Evolutionary conservation across 2,329 filamentous ascomycete species (phyloP).

Genomic region (Ceratocystis smalleyi): DNA sequence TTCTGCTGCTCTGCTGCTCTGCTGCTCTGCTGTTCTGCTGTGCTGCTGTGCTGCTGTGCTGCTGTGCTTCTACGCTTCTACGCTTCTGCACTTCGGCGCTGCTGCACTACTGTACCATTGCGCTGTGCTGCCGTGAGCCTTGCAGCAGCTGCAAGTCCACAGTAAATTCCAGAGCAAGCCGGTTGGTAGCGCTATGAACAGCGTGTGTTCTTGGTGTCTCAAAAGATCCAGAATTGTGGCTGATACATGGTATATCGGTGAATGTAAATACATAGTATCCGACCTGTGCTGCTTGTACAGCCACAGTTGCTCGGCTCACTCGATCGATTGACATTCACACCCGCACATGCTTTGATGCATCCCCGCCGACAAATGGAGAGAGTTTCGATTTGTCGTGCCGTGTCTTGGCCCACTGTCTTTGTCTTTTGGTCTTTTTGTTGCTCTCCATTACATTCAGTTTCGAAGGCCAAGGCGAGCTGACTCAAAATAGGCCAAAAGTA

Average conservation of each 20-base stretch:
- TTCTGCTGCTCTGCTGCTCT: too few relatives aligned
- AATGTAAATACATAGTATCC: background rate
- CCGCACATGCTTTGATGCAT: background rate
- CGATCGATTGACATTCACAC: background rate
- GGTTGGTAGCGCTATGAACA: background rate
- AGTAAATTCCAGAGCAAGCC: background rate
- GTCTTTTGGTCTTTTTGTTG: too few relatives aligned
- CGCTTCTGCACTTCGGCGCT: too few relatives aligned
- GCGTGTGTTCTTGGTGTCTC: conserved; percentile 4
- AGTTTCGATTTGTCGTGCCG: background rate
- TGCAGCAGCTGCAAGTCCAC: background rate
- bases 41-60: too few relatives aligned
- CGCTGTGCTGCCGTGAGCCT: too few relatives aligned
- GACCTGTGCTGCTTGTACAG: conserved; percentile 1
- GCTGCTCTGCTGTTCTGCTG: too few relatives aligned
- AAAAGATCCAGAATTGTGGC: conserved; percentile 7
- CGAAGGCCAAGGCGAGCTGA: too few relatives aligned
- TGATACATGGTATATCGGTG: conserved; percentile 2
- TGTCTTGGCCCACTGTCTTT: background rate
- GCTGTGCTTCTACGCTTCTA: too few relatives aligned
- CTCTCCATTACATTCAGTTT: background rate
- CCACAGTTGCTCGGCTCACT: conserved; percentile 1
- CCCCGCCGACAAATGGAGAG: background rate
- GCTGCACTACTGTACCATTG: too few relatives aligned
- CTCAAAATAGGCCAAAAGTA: background rate